Evolutionary conservation across 1,284 basidiomycete genomes (phyloP).

Genomic region (Tilletia walkeri): DNA sequence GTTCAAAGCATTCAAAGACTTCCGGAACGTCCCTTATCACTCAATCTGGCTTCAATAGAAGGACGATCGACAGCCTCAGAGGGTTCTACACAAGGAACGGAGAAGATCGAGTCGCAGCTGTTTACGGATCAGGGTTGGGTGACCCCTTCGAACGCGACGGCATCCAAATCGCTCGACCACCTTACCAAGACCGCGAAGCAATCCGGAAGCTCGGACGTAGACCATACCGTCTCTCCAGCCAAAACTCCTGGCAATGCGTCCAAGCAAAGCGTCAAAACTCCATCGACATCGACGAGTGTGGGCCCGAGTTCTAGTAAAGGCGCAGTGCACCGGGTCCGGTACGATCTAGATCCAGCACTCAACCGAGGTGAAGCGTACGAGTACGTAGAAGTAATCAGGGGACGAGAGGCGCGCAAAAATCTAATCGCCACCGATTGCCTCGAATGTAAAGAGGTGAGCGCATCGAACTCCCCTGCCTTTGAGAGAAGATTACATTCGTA

Average conservation of each 20-base stretch:
- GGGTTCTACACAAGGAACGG: not conserved
- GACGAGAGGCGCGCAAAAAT: not conserved
- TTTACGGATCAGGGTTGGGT: not conserved
- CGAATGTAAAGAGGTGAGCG: conserved; percentile 11
- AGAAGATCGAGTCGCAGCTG: not conserved
- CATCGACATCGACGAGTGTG: not conserved
- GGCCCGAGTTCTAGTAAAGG: not conserved
- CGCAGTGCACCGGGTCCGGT: not conserved
- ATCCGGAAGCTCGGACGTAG: no score
- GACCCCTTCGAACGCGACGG: not conserved
- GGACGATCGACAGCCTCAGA: not conserved
- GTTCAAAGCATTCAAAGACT: no score
- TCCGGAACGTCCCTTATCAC: no score
- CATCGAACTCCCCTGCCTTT: not conserved
- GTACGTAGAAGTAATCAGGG: not conserved
- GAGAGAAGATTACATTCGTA: not conserved
- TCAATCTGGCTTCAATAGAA: not conserved
- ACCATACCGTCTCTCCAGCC: no score
- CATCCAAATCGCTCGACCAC: not conserved
- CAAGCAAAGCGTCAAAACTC: no score
- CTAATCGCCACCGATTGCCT: conserved; percentile 3
- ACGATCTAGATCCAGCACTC: conserved; percentile 3
- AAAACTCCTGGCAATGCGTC: no score
- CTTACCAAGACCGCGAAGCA: no score
- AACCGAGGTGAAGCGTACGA: not conserved